phyloP scores from a whole-genome alignment of 2,329 filamentous ascomycete species.

The Phoma sp. region DNA sequence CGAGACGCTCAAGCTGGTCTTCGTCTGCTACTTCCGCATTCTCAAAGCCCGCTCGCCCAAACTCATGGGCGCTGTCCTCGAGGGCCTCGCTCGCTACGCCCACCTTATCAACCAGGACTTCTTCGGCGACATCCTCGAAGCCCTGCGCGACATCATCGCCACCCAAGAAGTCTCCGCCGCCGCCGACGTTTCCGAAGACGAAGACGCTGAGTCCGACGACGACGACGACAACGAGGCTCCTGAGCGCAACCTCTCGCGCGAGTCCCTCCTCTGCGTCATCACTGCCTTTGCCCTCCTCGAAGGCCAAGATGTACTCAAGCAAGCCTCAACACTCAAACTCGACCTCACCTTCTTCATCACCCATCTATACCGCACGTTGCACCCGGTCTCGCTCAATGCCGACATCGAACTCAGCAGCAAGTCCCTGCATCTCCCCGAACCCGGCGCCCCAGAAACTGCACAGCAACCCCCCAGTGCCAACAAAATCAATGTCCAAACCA shows the following conservation, averaged over 20 bases:
- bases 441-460: conserved; percentile 56
- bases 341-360: conserved; percentile 95
- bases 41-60: conserved; percentile 80
- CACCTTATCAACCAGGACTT: conserved; percentile 99
- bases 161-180: conserved; percentile 65
- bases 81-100: conserved; percentile 90
- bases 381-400: conserved; percentile 77
- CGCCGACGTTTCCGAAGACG: conserved; percentile 51
- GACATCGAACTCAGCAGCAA: conserved; percentile 84
- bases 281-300: conserved; percentile 96
- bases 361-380: conserved; percentile 86
- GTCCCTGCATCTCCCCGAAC: conserved; percentile 73
- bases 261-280: conserved; percentile 90
- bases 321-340: conserved; percentile 79
- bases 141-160: conserved; percentile 87
- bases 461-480: conserved; percentile 54
- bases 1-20: conserved; percentile 94
- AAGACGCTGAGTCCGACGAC: conserved; percentile 53
- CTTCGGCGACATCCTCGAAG: conserved; percentile 94
- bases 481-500: conserved; percentile 93
- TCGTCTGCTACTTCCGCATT: conserved; percentile 93
- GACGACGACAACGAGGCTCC: conserved; percentile 54
- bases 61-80: conserved; percentile 95
- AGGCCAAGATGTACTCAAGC: conserved; percentile 89
- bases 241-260: conserved; percentile 75